Evolutionary conservation across 1,284 basidiomycete genomes (phyloP).

Genomic region (Rugosomyces carneus): DNA sequence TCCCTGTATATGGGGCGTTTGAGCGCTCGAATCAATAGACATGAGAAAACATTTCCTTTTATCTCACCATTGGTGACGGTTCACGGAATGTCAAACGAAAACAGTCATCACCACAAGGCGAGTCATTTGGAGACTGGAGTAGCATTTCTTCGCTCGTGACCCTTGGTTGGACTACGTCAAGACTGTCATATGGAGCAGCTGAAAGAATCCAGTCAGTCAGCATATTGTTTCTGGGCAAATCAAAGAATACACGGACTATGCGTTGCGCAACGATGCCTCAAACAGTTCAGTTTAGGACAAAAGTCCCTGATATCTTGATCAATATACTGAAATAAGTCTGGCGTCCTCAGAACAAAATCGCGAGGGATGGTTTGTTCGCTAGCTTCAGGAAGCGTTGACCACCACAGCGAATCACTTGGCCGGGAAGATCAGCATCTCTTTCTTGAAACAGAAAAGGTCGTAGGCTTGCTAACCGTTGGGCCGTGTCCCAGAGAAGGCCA

Average conservation of each 20-base stretch:
- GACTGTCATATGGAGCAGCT: neutral
- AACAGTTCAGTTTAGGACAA: slow-evolving; percentile 25
- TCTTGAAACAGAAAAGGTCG: neutral
- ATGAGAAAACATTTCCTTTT: too few species aligned
- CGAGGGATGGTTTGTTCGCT: slow-evolving; percentile 3
- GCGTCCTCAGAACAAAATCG: slow-evolving; percentile 1
- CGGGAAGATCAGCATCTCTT: too few species aligned
- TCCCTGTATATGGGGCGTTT: too few species aligned
- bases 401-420: too few species aligned
- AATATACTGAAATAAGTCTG: slow-evolving; percentile 13
- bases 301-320: slow-evolving; percentile 19
- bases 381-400: slow-evolving; percentile 14
- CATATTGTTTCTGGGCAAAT: too few species aligned
- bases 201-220: neutral
- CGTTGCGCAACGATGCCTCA: slow-evolving; percentile 18
- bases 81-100: slow-evolving; percentile 15
- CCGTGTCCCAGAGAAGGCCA: slow-evolving; percentile 28
- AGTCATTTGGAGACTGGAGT: neutral
- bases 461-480: slow-evolving; percentile 26
- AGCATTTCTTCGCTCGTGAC: slow-evolving; percentile 14
- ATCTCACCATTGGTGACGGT: slow-evolving; percentile 7
- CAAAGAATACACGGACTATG: slow-evolving; percentile 16
- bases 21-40: too few species aligned
- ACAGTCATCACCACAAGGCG: slow-evolving; percentile 19
- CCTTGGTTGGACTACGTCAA: slow-evolving; percentile 16